phyloP scores from a whole-genome alignment of 2,329 filamentous ascomycete species.

The Monosporascus sp. region DNA sequence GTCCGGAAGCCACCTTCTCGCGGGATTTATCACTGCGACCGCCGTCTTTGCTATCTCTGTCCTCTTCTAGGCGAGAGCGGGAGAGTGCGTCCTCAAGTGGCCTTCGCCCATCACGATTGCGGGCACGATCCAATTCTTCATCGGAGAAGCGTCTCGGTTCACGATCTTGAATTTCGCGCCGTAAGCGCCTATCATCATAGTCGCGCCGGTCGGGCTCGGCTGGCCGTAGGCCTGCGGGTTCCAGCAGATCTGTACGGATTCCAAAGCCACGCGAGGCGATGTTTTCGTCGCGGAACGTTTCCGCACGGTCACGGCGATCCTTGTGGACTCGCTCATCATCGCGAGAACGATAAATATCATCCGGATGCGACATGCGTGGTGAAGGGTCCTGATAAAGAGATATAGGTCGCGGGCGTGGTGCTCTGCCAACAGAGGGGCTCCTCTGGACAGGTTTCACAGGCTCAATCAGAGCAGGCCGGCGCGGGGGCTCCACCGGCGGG shows the following conservation, averaged over 20 bases:
- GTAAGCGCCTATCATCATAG: slow-evolving; percentile 39
- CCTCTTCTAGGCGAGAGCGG: slow-evolving; percentile 20
- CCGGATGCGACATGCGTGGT: slow-evolving; percentile 37
- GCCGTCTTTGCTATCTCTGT: slow-evolving; percentile 21
- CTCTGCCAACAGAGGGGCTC: slow-evolving; percentile 28
- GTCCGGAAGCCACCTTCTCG: slow-evolving; percentile 44
- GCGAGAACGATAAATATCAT: slow-evolving; percentile 44
- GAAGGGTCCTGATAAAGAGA: slow-evolving; percentile 50
- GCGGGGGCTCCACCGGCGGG: slow-evolving; percentile 28
- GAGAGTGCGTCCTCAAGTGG: slow-evolving; percentile 13
- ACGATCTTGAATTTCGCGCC: slow-evolving; percentile 27
- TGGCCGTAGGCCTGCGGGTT: slow-evolving; percentile 27
- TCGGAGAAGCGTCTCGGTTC: slow-evolving; percentile 25
- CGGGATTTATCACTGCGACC: slow-evolving; percentile 36
- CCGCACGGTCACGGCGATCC: slow-evolving; percentile 39
- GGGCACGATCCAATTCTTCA: slow-evolving; percentile 20
- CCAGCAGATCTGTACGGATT: slow-evolving; percentile 39
- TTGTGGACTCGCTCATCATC: slow-evolving; percentile 43
- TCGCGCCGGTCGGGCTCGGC: slow-evolving; percentile 25
- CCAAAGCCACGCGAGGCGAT: slow-evolving; percentile 47
- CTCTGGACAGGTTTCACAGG: slow-evolving; percentile 17
- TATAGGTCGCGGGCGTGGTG: slow-evolving; percentile 38
- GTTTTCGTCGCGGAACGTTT: slow-evolving; percentile 42
- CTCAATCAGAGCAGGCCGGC: slow-evolving; percentile 29
- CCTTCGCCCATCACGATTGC: slow-evolving; percentile 17